Evolutionary conservation across 1,284 basidiomycete species (phyloP), one percentile per base, ranked within the genome.

Genomic region (Violaceomyces palustris): DNA sequence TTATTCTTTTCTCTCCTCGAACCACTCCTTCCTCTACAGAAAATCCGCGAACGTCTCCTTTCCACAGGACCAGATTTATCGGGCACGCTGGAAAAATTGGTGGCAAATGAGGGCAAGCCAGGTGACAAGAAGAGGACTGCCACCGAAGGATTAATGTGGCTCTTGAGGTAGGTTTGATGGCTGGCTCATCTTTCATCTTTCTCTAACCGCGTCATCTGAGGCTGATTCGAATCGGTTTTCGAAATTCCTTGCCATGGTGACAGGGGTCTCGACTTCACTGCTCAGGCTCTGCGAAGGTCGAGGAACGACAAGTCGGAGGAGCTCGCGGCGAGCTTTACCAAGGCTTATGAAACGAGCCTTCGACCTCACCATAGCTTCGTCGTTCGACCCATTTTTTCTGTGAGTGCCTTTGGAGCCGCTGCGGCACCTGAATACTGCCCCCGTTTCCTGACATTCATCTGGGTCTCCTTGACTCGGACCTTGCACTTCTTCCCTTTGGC

Each of bases 141-240:
- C 4, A 94, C 91, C 0, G 86, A 94, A 64, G 91, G 88, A 14
- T 80, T 97, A 42, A 78, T 96, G 75, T 98, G 92, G 93, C 80
- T 98, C 37, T 78, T 87, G 40, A 82, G 90, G 61, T 63, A 39
- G n/a, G 54, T 45, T 3, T 22, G 22, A 15, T 25, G 36, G 8
- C 9, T 9, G 28, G 35, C 14, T 15, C 8, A 35, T n/a, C n/a
- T n/a, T n/a, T n/a, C n/a, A n/a, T n/a, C n/a, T n/a, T n/a, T n/a
- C n/a, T n/a, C 9, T 35, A 9, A 15, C 22, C 8, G n/a, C n/a
- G 9, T n/a, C 9, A 9, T 9, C n/a, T n/a, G n/a, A 7, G 35
- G 8, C 7, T 7, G 8, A n/a, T 18, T 9, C 35, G 10, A 23
- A 7, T n/a, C 6, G 9, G 8, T 8, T 22, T 25, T 15, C 15